Evolutionary conservation across 2,329 filamentous ascomycete species (phyloP).

Genomic region (Diaporthe citri): DNA sequence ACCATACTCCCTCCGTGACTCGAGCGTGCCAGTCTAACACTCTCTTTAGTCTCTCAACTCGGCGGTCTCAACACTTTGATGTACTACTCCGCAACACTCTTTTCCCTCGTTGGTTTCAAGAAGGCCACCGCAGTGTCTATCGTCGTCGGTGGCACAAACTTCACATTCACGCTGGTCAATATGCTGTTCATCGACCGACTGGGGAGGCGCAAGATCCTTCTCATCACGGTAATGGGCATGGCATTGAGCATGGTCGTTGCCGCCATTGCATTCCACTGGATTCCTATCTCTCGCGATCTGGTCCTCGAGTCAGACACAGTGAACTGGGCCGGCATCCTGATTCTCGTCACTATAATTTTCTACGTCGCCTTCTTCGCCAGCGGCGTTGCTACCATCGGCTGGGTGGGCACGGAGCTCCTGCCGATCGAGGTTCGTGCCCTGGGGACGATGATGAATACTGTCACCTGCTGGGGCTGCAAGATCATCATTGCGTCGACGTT

Average conservation of each 20-base stretch:
- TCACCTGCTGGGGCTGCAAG: constrained; percentile 56
- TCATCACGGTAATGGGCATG: constrained; percentile 57
- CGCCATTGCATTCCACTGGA: constrained; percentile 57
- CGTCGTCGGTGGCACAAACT: constrained; percentile 56
- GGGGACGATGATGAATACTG: constrained; percentile 59
- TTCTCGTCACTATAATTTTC: constrained; percentile 55
- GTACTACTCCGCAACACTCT: constrained; percentile 43
- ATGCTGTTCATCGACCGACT: constrained; percentile 56
- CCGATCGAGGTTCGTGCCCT: constrained; percentile 59
- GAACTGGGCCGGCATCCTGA: constrained; percentile 51
- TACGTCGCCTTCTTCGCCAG: constrained; percentile 58
- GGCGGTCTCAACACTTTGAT: constrained; percentile 43
- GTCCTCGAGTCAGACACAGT: constrained; percentile 49
- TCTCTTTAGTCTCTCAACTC: constrained; percentile 32
- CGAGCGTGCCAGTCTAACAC: neutral
- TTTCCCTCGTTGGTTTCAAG: constrained; percentile 57
- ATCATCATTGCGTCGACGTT: constrained; percentile 61
- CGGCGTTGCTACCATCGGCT: constrained; percentile 57
- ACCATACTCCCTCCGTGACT: neutral
- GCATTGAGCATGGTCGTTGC: constrained; percentile 53
- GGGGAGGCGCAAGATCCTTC: constrained; percentile 56
- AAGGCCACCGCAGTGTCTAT: constrained; percentile 58
- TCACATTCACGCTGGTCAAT: constrained; percentile 59
- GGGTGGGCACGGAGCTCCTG: constrained; percentile 58
- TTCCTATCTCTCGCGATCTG: constrained; percentile 55